Base-by-base conservation (phyloP, 306 rosid species). In the Vicia villosa region DNA sequence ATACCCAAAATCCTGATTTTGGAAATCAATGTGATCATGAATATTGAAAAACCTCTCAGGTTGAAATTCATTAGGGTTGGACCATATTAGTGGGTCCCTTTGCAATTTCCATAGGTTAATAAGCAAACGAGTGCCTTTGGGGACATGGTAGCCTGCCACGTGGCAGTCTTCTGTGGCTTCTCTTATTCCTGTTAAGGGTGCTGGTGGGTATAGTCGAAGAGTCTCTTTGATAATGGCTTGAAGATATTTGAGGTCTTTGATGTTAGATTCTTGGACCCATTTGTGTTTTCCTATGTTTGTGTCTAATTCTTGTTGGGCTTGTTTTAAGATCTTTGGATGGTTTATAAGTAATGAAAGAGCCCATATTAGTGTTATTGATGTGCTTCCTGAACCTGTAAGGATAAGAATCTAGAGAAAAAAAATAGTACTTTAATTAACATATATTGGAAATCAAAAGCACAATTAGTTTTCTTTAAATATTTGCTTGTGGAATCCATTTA, bases 121-220 rank as follows among this genome's bases (percentile, higher is more conserved):
- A 2, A 82, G 67, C 66, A 82, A 63, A 21, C 86, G 76, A 12
- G 83, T 47, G n/a, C 86, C 83, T 9, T 79, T 82, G 1, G 73
- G 36, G 63, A 82, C 70, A 14, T 46, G 13, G 57, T 71, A 79
- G n/a, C 81, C 81, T 21, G 51, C 81, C 17, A 82, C 62, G 7
- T 0, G 6, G 30, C 79, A 75, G 24, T 82, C 83, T 3, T 82
- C 74, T 5, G 5, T 71, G 63, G 63, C 81, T 5, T 82, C 86
- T 19, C 86, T 70, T 0, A 82, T 60, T 61, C 83, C 86, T 1
- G 86, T 82, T 56, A 82, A 72, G 14, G 86, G 86, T 38, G 86
- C 83, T 47, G 86, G 79, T 12, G 86, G 86, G 62, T 82, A 82
- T 5, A 82, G 21, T 11, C 86, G 73, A 66, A 82, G 74, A 11